phyloP scores from a whole-genome alignment of 1,139 yeast species.

The Debaryomyces sp. region DNA sequence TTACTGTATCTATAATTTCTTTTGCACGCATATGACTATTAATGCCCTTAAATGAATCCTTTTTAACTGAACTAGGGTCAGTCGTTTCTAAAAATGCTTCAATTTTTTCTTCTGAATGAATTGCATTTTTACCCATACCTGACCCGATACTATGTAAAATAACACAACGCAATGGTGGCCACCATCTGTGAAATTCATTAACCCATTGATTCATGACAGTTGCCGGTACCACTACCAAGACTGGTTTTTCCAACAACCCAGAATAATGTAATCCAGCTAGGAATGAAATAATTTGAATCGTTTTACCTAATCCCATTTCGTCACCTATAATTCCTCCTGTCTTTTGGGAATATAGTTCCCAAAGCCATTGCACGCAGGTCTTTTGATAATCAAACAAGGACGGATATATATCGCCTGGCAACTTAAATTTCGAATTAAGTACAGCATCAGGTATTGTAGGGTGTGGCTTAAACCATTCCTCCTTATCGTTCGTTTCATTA shows the following conservation, averaged over 20 bases:
- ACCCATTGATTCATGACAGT: conserved; percentile 97
- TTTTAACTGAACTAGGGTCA: conserved; percentile 42
- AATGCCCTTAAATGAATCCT: conserved; percentile 24
- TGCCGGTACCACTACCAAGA: conserved; percentile 91
- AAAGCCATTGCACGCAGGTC: conserved; percentile 81
- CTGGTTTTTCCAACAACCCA: conserved; percentile 72
- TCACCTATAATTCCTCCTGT: conserved; percentile 97
- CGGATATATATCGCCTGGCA: conserved; percentile 92
- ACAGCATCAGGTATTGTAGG: conserved; percentile 77
- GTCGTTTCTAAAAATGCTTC: conserved; percentile 52
- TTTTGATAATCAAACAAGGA: conserved; percentile 89
- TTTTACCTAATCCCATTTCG: conserved; percentile 97
- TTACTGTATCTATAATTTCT: conserved; percentile 52
- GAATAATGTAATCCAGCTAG: conserved; percentile 89
- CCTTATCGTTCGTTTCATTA: conserved; percentile 19
- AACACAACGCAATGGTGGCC: conserved; percentile 91
- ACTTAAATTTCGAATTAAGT: conserved; percentile 63
- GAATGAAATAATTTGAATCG: conserved; percentile 88
- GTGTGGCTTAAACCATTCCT: conserved; percentile 75
- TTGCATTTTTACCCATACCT: conserved; percentile 62
- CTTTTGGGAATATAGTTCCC: conserved; percentile 83
- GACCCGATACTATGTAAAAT: conserved; percentile 91
- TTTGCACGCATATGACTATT: conserved; percentile 45
- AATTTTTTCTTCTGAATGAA: conserved; percentile 48
- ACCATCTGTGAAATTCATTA: conserved; percentile 93